Percentiles rank a stretch among this genome's conserved stretches.
Evolutionary conservation across 805 yeast genomes (phyloP).

Genomic region (Wickerhamomyces tratensis): DNA sequence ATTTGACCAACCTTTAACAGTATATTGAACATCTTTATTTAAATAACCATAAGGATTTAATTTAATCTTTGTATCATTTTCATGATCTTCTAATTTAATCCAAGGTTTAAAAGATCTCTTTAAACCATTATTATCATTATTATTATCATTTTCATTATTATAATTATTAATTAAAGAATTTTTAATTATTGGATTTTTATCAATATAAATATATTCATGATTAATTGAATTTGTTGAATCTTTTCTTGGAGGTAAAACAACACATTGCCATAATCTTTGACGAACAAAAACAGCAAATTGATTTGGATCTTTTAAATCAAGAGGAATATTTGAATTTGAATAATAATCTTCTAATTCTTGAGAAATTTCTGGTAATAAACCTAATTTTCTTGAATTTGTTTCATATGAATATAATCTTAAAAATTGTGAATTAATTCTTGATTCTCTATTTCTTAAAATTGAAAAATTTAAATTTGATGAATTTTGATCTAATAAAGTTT

Average conservation of each 20-base stretch:
- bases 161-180: neutral
- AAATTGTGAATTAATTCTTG: constrained; percentile 40
- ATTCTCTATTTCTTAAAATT: constrained; percentile 27
- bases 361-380: constrained; percentile 22
- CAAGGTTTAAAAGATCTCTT: constrained; percentile 18
- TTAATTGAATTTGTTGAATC: constrained; percentile 25
- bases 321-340: constrained; percentile 11
- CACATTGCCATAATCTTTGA: constrained; percentile 44
- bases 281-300: constrained; percentile 32
- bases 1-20: constrained; percentile 20
- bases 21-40: constrained; percentile 13
- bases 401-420: constrained; percentile 41
- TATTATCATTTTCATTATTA: neutral
- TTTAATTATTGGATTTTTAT: neutral
- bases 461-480: constrained; percentile 3
- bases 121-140: constrained; percentile 7
- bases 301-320: constrained; percentile 5
- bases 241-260: constrained; percentile 40
- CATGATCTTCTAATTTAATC: constrained; percentile 17
- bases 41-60: constrained; percentile 13
- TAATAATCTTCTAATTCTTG: constrained; percentile 22
- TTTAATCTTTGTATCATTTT: constrained; percentile 1
- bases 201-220: constrained; percentile 16
- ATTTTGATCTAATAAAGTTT: constrained; percentile 1
- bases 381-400: constrained; percentile 27